Evolutionary conservation across 2,329 filamentous ascomycete species (phyloP).

Genomic region (Trichophyton schoenleinii): DNA sequence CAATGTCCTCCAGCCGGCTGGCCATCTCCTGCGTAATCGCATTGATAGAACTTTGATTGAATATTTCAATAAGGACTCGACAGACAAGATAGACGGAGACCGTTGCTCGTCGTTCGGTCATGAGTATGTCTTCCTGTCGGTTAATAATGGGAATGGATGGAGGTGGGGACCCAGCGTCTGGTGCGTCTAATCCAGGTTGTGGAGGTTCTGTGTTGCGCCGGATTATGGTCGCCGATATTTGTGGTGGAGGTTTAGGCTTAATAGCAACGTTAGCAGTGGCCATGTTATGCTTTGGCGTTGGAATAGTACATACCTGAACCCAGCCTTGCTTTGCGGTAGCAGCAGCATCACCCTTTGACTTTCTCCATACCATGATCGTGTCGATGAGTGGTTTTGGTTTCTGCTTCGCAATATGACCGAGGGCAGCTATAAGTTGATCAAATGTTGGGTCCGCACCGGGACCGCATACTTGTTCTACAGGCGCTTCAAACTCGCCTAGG

Average conservation of each 20-base stretch:
- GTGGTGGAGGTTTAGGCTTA: constrained; percentile 24
- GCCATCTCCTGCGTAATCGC: constrained; percentile 85
- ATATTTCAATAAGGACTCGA: constrained; percentile 84
- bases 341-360: constrained; percentile 84
- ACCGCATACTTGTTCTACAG: constrained; percentile 81
- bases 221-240: constrained; percentile 39
- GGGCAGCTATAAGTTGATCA: constrained; percentile 82
- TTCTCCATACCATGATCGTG: constrained; percentile 95
- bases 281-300: background rate
- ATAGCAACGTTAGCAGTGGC: background rate
- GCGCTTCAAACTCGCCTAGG: constrained; percentile 65
- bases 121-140: constrained; percentile 57
- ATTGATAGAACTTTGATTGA: constrained; percentile 71
- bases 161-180: constrained; percentile 18
- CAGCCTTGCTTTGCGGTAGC: constrained; percentile 46
- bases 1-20: constrained; percentile 84
- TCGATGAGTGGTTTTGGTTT: constrained; percentile 94
- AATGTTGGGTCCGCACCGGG: constrained; percentile 77
- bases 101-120: constrained; percentile 79
- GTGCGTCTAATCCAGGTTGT: constrained; percentile 33
- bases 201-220: constrained; percentile 65
- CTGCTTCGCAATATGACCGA: constrained; percentile 86
- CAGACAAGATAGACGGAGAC: constrained; percentile 95
- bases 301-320: constrained; percentile 20
- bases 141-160: constrained; percentile 27